Evolutionary conservation across 176 grass and related monocot genomes (phyloP).

Genomic region (Phoenix roebelenii): DNA sequence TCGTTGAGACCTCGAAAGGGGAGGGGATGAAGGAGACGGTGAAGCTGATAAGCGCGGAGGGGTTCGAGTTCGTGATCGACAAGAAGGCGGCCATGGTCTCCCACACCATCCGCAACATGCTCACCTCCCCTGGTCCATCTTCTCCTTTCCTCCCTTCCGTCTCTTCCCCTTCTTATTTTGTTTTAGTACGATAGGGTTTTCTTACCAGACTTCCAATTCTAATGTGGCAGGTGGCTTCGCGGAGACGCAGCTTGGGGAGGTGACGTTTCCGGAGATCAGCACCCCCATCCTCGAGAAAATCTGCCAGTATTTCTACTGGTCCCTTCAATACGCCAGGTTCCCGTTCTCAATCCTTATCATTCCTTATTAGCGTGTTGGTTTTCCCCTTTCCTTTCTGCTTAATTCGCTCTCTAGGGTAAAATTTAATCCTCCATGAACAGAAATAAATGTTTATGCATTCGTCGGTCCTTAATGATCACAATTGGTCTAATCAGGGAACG

Average conservation of each 20-base stretch:
- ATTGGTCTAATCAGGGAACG: too few species aligned
- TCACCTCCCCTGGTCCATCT: conserved; percentile 61
- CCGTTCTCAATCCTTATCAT: conserved; percentile 25
- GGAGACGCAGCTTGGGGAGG: conserved; percentile 65
- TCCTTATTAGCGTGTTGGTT: too few species aligned
- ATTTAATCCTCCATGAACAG: too few species aligned
- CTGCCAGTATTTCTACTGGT: conserved; percentile 98
- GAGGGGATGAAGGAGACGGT: conserved; percentile 42
- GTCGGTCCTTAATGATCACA: too few species aligned
- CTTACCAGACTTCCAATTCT: background rate
- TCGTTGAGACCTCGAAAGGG: background rate
- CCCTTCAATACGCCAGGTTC: conserved; percentile 69
- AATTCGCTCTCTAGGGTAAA: background rate
- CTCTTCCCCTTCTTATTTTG: background rate
- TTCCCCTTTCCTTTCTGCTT: background rate
- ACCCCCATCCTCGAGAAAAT: conserved; percentile 77
- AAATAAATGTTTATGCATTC: too few species aligned
- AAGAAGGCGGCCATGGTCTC: conserved; percentile 93
- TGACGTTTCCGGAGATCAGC: conserved; percentile 84
- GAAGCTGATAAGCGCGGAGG: conserved; percentile 94
- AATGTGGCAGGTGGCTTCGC: conserved; percentile 41
- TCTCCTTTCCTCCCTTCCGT: background rate
- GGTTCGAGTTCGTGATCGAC: conserved; percentile 91
- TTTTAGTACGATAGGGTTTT: background rate
- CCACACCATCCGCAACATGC: conserved; percentile 87